phyloP scores from a whole-genome alignment of 2,329 filamentous ascomycete genomes.

The Pseudogymnoascus sp. region DNA sequence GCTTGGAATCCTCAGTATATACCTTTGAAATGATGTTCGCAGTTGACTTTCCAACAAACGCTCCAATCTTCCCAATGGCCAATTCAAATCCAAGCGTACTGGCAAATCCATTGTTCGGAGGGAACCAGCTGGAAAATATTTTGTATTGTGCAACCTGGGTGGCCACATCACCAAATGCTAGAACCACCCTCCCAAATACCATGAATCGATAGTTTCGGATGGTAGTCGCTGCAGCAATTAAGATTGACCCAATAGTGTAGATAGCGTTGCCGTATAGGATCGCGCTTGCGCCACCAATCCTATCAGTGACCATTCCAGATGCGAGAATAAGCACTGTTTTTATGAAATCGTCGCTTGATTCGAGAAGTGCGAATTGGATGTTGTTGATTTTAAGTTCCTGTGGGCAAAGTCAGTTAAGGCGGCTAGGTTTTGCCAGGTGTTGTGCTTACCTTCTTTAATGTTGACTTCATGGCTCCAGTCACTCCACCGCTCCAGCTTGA shows the following conservation, averaged over 20 bases:
- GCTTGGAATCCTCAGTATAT: not conserved
- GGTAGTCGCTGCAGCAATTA: conserved; percentile 51
- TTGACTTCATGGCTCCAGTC: conserved; percentile 54
- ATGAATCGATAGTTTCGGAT: conserved; percentile 53
- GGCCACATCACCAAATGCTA: conserved; percentile 54
- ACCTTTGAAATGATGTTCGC: conserved; percentile 51
- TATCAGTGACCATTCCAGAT: conserved; percentile 50
- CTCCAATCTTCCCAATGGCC: conserved; percentile 53
- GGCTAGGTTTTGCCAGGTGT: not conserved
- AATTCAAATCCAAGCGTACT: conserved; percentile 55
- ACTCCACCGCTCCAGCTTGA: conserved; percentile 54
- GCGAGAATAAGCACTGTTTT: conserved; percentile 47
- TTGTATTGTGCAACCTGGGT: conserved; percentile 60
- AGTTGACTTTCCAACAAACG: conserved; percentile 52
- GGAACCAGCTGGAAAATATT: conserved; percentile 59
- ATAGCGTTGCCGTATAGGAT: conserved; percentile 57
- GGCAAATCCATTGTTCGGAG: conserved; percentile 54
- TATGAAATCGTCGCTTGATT: conserved; percentile 58
- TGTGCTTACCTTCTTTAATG: conserved; percentile 43
- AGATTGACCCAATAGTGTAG: conserved; percentile 50
- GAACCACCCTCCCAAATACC: conserved; percentile 49
- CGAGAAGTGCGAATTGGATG: conserved; percentile 50
- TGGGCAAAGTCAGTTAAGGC: not conserved
- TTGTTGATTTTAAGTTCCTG: conserved; percentile 51
- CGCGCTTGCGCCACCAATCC: conserved; percentile 49